phyloP scores from a whole-genome alignment of 2,329 filamentous ascomycete species.

The Fusarium ramigenum region DNA sequence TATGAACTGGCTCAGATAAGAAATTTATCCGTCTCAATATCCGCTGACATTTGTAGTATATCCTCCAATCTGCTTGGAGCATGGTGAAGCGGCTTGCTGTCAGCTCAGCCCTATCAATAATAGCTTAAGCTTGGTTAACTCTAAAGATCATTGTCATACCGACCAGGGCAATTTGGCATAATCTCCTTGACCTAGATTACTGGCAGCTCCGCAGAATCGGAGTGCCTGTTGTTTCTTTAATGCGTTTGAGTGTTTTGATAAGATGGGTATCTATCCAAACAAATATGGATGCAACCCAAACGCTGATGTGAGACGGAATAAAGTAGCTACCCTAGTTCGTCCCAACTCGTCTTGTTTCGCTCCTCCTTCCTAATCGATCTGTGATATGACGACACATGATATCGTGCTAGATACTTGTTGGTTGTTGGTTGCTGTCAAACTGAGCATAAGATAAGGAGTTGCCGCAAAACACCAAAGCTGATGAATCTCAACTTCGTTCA shows the following conservation, averaged over 20 bases:
- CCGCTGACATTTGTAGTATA: neutral
- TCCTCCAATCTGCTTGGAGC: neutral
- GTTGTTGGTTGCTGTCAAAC: neutral
- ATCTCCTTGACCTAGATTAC: neutral
- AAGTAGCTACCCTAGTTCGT: neutral
- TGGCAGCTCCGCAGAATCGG: too few species aligned
- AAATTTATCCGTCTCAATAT: neutral
- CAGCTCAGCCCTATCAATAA: neutral
- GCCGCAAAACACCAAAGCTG: neutral
- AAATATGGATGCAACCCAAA: neutral
- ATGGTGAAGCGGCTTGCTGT: neutral
- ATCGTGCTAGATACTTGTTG: neutral
- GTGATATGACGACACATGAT: neutral
- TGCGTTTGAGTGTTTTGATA: too few species aligned
- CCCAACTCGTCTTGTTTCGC: neutral
- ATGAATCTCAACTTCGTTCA: neutral
- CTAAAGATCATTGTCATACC: neutral
- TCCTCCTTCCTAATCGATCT: neutral
- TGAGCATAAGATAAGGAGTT: neutral
- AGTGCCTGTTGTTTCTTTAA: neutral
- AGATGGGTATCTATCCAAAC: accelerated
- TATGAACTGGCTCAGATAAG: neutral
- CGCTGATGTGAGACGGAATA: neutral
- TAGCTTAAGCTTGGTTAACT: neutral
- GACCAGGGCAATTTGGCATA: neutral